Conservation (phyloP, 1,284 basidiomycete species). For the Dichomitus squalens region DNA sequence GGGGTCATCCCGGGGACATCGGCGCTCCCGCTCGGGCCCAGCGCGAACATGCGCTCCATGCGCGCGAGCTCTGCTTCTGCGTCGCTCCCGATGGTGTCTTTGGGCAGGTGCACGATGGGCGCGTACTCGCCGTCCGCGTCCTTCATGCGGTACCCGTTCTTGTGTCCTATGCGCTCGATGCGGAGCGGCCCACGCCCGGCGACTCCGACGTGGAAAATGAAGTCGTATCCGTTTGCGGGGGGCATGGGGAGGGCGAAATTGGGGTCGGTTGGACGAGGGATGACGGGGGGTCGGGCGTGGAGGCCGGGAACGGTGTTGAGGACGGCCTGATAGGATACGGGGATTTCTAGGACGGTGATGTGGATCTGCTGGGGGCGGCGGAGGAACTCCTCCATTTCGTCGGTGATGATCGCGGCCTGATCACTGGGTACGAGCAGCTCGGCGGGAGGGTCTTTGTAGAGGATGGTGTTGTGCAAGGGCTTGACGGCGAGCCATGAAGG, state of each 20-base stretch:
- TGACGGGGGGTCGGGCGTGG: conserved; percentile 60
- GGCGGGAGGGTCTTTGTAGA: conserved; percentile 43
- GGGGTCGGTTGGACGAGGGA: conserved; percentile 44
- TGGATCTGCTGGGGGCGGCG: conserved; percentile 46
- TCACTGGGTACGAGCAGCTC: conserved; percentile 31
- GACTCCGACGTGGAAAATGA: conserved; percentile 73
- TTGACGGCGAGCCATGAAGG: conserved; percentile 67
- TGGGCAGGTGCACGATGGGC: conserved; percentile 44
- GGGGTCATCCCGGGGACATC: background rate
- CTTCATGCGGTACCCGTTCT: conserved; percentile 71
- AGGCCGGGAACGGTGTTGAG: conserved; percentile 58
- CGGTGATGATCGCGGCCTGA: conserved; percentile 26
- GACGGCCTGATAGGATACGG: conserved; percentile 65
- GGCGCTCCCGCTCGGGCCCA: conserved; percentile 14
- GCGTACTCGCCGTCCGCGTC: conserved; percentile 64
- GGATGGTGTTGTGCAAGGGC: conserved; percentile 53
- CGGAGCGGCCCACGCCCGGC: conserved; percentile 65
- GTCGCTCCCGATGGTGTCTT: conserved; percentile 25
- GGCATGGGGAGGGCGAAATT: conserved; percentile 40
- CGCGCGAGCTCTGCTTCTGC: conserved; percentile 37
- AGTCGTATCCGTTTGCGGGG: conserved; percentile 67
- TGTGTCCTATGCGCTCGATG: conserved; percentile 70
- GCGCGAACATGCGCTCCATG: conserved; percentile 34
- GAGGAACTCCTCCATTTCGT: conserved; percentile 28
- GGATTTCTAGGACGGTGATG: conserved; percentile 62